Conservation (phyloP, 192 early-diverging fungal genomes). For the Geranomyces michiganensis region DNA sequence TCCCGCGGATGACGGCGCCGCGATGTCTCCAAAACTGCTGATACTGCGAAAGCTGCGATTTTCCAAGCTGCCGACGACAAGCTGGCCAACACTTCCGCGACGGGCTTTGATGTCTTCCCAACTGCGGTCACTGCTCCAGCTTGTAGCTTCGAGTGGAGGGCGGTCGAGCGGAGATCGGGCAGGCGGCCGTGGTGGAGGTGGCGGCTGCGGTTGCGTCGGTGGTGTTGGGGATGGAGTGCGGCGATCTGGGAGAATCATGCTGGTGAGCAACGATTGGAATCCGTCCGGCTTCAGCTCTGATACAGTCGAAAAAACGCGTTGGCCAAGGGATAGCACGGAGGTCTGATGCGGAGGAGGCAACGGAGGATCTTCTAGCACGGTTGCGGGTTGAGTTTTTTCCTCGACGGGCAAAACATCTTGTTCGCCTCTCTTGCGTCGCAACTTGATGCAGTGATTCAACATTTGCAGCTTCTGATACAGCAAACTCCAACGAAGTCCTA, state of each 20-base stretch:
- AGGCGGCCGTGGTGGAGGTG: neutral
- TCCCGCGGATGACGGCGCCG: slow-evolving; percentile 6
- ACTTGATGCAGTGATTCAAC: slow-evolving; percentile 43
- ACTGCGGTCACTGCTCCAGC: slow-evolving; percentile 38
- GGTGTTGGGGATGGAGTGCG: neutral
- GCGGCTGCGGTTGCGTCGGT: neutral
- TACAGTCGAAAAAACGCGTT: slow-evolving; percentile 4
- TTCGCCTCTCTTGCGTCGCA: slow-evolving; percentile 14
- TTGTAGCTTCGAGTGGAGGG: slow-evolving; percentile 26
- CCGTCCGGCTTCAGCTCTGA: slow-evolving; percentile 1
- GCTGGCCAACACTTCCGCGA: slow-evolving; percentile 5
- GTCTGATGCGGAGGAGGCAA: neutral
- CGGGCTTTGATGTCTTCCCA: slow-evolving; percentile 35
- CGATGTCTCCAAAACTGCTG: slow-evolving; percentile 12
- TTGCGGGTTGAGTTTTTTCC: neutral
- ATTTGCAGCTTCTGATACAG: slow-evolving; percentile 46
- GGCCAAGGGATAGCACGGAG: slow-evolving; percentile 3
- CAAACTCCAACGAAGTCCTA: slow-evolving; percentile 40
- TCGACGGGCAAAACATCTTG: neutral
- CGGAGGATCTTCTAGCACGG: neutral
- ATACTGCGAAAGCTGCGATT: slow-evolving; percentile 7
- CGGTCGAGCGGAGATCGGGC: slow-evolving; percentile 6
- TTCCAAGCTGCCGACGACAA: slow-evolving; percentile 17
- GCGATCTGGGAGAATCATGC: neutral
- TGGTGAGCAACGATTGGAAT: neutral